A percentile compares a stretch with the other conserved stretches of the same genome.
These are phyloP conservation scores for Parsonsia alboflavescens DNA, from an alignment of 257 asterid genomes.

Conservation along the genomic window DNA sequence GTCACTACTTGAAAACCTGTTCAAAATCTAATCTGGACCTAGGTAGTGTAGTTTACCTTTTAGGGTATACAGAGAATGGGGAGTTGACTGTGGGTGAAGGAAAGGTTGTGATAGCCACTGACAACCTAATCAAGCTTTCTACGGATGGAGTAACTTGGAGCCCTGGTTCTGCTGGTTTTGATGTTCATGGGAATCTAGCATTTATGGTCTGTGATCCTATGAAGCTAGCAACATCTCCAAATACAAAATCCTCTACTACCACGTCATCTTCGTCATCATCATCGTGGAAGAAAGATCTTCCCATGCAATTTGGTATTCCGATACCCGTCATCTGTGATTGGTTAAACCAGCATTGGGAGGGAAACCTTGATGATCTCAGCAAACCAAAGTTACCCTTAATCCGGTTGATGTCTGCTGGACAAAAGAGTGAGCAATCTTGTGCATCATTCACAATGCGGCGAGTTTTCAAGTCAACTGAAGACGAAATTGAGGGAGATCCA, in stretches of 20 bases:
- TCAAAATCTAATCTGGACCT: conserved; percentile 76
- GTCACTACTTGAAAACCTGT: conserved; percentile 69
- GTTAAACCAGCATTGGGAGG: conserved; percentile 97
- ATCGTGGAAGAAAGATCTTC: conserved; percentile 66
- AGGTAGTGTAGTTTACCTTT: conserved; percentile 70
- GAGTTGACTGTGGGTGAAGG: conserved; percentile 89
- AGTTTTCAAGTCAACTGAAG: conserved; percentile 67
- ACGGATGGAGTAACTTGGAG: conserved; percentile 84
- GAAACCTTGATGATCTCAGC: conserved; percentile 83
- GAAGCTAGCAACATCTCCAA: conserved; percentile 96
- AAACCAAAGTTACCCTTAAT: conserved; percentile 84
- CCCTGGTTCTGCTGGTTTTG: conserved; percentile 97
- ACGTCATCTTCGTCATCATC: conserved; percentile 73
- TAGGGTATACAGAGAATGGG: conserved; percentile 65
- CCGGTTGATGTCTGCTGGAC: conserved; percentile 86
- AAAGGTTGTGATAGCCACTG: conserved; percentile 91
- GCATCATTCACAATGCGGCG: conserved; percentile 87
- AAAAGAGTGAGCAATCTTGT: conserved; percentile 89
- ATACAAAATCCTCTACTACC: conserved; percentile 65
- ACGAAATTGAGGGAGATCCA: conserved; percentile 55
- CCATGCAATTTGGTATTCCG: conserved; percentile 92
- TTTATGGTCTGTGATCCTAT: conserved; percentile 99
- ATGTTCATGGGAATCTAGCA: conserved; percentile 83
- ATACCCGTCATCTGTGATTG: conserved; percentile 87
- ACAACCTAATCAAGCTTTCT: conserved; percentile 83